A percentile compares a stretch with the other conserved stretches of the same genome.
These are phyloP conservation scores for Microthlaspi erraticum DNA, from an alignment of 345 rosid species.

Conservation along the genomic window DNA sequence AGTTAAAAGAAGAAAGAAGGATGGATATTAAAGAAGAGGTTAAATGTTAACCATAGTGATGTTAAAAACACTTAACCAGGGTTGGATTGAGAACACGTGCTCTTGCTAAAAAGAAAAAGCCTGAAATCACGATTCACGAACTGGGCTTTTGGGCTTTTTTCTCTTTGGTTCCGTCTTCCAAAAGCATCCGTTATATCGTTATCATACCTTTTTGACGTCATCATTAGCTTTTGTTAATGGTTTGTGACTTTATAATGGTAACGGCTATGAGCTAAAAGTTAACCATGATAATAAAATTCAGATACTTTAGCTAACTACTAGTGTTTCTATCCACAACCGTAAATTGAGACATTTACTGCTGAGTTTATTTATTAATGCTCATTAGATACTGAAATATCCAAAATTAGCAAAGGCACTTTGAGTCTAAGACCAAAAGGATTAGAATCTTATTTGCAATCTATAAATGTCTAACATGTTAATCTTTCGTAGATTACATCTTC, in stretches of 20 bases:
- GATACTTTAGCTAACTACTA: not conserved
- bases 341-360: not conserved
- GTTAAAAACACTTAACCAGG: not conserved
- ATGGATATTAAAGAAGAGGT: not conserved
- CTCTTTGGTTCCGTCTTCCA: not conserved
- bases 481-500: not conserved
- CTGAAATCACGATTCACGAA: slow-evolving; percentile 12
- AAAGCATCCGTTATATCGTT: slow-evolving; percentile 18
- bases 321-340: not conserved
- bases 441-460: not conserved
- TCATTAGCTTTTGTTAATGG: not conserved
- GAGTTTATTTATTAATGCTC: not conserved
- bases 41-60: slow-evolving; percentile 31
- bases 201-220: not conserved
- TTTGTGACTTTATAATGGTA: not conserved
- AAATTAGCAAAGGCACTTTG: not conserved
- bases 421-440: no score
- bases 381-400: not conserved
- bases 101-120: slow-evolving; percentile 5
- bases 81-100: slow-evolving; percentile 35
- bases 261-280: slow-evolving; percentile 3
- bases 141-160: slow-evolving; percentile 19
- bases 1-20: slow-evolving; percentile 9
- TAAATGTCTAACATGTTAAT: not conserved
- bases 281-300: not conserved